phyloP scores from a whole-genome alignment of 768 basidiomycete species.

The Suillus subluteus region DNA sequence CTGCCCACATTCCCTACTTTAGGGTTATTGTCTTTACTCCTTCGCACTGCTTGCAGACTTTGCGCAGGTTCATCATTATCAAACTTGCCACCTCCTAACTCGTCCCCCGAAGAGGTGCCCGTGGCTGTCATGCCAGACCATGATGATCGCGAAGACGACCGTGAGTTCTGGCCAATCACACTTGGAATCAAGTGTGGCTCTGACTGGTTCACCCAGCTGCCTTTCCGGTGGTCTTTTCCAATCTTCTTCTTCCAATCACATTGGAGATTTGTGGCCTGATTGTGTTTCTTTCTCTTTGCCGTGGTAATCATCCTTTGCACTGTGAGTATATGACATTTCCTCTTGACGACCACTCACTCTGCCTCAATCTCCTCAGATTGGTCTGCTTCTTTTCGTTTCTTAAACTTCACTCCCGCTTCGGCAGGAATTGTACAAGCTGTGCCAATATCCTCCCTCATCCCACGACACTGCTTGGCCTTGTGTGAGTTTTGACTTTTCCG shows the following conservation, averaged over 20 bases:
- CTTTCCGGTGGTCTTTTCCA: background rate
- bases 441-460: background rate
- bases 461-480: background rate
- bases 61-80: background rate
- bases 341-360: background rate
- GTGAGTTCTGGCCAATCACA: background rate
- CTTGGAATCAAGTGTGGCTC: background rate
- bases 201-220: background rate
- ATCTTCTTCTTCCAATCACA: background rate
- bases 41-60: background rate
- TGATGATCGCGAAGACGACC: background rate
- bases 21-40: slow-evolving; percentile 1
- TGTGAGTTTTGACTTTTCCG: background rate
- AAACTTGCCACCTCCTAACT: background rate
- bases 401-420: background rate
- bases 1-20: slow-evolving; percentile 3
- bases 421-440: background rate
- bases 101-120: background rate
- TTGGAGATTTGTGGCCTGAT: background rate
- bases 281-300: background rate
- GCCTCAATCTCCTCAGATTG: background rate
- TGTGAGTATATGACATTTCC: background rate
- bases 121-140: slow-evolving; percentile 1
- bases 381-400: background rate
- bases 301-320: background rate